A percentile compares a stretch with the other conserved stretches of the same genome.
phyloP scores from a whole-genome alignment of 345 rosid species.

The Syzygium aqueum region DNA sequence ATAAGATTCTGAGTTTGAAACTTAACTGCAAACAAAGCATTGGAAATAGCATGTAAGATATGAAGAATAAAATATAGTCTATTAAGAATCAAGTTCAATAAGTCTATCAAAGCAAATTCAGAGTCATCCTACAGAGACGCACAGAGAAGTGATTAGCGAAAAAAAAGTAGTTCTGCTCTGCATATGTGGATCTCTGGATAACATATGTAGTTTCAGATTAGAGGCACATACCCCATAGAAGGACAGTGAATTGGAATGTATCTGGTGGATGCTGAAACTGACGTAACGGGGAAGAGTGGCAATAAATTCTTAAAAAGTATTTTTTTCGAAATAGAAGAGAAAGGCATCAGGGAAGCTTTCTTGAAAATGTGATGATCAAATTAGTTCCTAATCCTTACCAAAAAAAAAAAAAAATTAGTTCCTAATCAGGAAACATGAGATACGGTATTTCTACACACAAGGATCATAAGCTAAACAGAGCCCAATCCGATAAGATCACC shows the following conservation, averaged over 20 bases:
- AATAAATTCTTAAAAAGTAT: neutral
- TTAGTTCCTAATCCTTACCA: too few relatives aligned
- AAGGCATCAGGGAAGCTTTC: neutral
- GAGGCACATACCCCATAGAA: conserved; percentile 49
- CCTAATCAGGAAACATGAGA: neutral
- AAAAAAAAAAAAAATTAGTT: too few relatives aligned
- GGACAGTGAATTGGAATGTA: conserved; percentile 56
- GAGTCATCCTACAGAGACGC: neutral
- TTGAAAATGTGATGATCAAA: too few relatives aligned
- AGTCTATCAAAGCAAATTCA: neutral
- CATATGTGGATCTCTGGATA: neutral
- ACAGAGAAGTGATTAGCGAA: neutral
- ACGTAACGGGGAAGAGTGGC: too few relatives aligned
- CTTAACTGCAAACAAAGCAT: neutral
- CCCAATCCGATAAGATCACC: neutral
- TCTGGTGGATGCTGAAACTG: conserved; percentile 6
- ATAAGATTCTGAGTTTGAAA: neutral
- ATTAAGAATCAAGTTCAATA: neutral
- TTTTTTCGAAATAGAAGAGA: neutral
- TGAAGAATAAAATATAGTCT: neutral
- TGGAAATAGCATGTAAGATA: neutral
- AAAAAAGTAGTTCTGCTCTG: neutral
- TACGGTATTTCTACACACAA: neutral
- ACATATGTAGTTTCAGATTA: neutral
- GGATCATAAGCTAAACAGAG: neutral